Evolutionary conservation across 345 rosid species (phyloP).

Genomic region (Citrus trifoliata): DNA sequence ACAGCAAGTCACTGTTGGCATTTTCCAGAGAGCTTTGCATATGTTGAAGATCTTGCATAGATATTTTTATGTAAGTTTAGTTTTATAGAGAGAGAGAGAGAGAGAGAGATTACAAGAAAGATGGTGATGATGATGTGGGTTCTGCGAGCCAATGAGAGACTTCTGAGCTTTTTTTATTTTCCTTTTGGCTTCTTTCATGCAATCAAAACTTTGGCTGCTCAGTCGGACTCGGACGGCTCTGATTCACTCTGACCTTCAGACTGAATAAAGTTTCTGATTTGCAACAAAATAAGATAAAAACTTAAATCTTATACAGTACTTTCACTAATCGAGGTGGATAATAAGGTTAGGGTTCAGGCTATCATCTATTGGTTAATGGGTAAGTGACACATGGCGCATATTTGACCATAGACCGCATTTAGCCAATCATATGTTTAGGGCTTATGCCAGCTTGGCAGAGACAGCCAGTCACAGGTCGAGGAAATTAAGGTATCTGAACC

Average conservation of each 20-base stretch:
- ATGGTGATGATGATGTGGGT: too few species aligned
- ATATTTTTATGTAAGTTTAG: constrained; percentile 42
- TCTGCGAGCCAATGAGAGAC: too few species aligned
- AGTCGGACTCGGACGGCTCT: constrained; percentile 60
- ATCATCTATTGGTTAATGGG: constrained; percentile 39
- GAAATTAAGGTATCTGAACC: constrained; percentile 72
- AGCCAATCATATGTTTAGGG: constrained; percentile 56
- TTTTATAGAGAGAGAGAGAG: constrained; percentile 19
- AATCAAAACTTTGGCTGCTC: constrained; percentile 31
- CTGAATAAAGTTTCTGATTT: constrained; percentile 9
- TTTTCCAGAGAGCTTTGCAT: constrained; percentile 13
- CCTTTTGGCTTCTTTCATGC: constrained; percentile 34
- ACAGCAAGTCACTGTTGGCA: constrained; percentile 25
- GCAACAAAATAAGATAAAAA: not conserved
- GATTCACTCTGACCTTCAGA: constrained; percentile 38
- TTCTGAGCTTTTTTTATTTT: too few species aligned
- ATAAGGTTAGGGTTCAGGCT: constrained; percentile 19
- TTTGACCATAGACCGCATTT: constrained; percentile 25
- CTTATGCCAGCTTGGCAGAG: constrained; percentile 51
- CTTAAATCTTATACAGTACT: not conserved
- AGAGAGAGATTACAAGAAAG: not conserved
- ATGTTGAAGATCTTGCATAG: constrained; percentile 47
- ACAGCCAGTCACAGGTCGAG: constrained; percentile 81
- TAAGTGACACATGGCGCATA: constrained; percentile 44
- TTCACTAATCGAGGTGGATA: constrained; percentile 40